Evolutionary conservation across 805 yeast species (phyloP).

Genomic region (Babjeviella inositovora): DNA sequence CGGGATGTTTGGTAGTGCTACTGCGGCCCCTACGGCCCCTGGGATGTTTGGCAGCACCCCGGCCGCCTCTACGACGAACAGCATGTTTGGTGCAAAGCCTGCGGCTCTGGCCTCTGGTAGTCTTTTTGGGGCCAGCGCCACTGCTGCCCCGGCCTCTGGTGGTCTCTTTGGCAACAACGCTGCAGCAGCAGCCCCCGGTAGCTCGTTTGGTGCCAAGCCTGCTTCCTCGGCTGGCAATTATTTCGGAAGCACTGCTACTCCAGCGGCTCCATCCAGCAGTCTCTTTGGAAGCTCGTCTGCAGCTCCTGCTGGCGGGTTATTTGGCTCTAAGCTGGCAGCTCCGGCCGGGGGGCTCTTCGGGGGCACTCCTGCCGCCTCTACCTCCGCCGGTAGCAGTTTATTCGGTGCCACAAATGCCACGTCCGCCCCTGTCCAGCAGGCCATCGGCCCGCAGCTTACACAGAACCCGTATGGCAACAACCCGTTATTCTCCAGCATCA

Average conservation of each 20-base stretch:
- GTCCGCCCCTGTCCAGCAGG: conserved; percentile 3
- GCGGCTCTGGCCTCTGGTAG: conserved; percentile 6
- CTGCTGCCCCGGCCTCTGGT: conserved; percentile 3
- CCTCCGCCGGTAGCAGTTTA: conserved; percentile 10
- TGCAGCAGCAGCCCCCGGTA: conserved; percentile 6
- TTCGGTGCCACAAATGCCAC: conserved; percentile 12
- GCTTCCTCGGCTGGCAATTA: conserved; percentile 5
- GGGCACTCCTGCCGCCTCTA: conserved; percentile 4
- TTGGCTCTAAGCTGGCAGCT: conserved; percentile 6
- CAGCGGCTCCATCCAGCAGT: conserved; percentile 10
- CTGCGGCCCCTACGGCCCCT: too few species aligned
- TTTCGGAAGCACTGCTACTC: conserved; percentile 4
- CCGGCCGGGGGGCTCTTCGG: conserved; percentile 6
- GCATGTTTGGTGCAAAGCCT: conserved; percentile 6
- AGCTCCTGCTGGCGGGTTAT: conserved; percentile 4
- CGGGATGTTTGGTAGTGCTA: conserved; percentile 5
- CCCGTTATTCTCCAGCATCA: conserved; percentile 41
- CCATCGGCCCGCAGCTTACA: conserved; percentile 8
- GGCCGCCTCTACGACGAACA: too few species aligned
- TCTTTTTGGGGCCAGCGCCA: conserved; percentile 6
- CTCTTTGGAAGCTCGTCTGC: conserved; percentile 8
- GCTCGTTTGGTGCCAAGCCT: conserved; percentile 20
- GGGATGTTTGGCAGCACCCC: too few species aligned
- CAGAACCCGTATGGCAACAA: conserved; percentile 70
- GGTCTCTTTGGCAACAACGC: conserved; percentile 5